phyloP scores from a whole-genome alignment of 2,329 filamentous ascomycete genomes.

The Apiospora malaysiana region DNA sequence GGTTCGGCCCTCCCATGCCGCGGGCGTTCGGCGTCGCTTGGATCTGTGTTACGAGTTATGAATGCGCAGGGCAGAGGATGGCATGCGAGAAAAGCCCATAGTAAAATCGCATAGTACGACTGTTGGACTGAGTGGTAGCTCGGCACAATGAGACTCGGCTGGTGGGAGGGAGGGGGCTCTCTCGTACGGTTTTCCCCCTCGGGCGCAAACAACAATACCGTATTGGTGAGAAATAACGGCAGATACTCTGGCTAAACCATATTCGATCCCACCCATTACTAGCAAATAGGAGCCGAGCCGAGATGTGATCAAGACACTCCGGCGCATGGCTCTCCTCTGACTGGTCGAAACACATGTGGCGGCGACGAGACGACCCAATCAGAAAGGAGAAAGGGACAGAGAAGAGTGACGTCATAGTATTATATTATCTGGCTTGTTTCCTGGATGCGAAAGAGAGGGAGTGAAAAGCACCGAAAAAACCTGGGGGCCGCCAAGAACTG shows the following conservation, averaged over 20 bases:
- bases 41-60: neutral
- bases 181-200: slow-evolving; percentile 4
- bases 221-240: slow-evolving; percentile 4
- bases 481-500: neutral
- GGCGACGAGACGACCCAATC: neutral
- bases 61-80: neutral
- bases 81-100: neutral
- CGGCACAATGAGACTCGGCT: neutral
- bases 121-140: neutral
- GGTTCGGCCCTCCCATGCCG: neutral
- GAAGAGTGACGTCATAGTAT: neutral
- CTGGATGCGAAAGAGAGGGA: neutral
- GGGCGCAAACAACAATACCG: neutral
- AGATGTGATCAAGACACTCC: neutral
- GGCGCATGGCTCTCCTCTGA: neutral
- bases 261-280: too few relatives aligned
- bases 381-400: slow-evolving; percentile 5
- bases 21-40: neutral
- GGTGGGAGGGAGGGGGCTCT: too few relatives aligned
- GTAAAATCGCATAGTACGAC: neutral
- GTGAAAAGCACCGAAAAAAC: neutral
- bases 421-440: neutral
- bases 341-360: neutral
- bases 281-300: neutral
- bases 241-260: neutral